Evolutionary conservation across 1,139 yeast genomes (phyloP), one percentile per base, ranked within the genome.

Genomic region (Scheffersomyces parashehatae): DNA sequence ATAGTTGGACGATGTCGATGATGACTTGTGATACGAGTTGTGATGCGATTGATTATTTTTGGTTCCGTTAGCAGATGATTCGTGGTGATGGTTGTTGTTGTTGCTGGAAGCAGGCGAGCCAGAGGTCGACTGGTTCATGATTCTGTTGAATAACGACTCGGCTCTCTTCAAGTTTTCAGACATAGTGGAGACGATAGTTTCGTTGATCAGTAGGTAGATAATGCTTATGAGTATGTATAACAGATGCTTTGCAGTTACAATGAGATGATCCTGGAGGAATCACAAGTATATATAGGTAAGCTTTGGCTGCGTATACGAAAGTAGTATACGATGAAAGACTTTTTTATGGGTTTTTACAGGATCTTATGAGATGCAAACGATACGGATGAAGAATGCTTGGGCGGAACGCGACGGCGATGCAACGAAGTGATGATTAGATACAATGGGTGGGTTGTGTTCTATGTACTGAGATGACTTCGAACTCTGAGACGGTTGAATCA

Each of bases 81-180:
- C 35, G 20, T 31, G 35, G 11, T 31, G 16, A 31, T 15, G 14
- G 14, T 26, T 29, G 14, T 20, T 20, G 26, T 20, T 20, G 26
- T 20, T 16, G 4, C n/a, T 38, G 10, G 45, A 28, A 5, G 40
- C 41, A 3, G 38, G 46, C 28, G 37, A 30, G 11, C 32, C 15
- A 24, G 35, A 31, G 12, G 48, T 36, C 16, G 57, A 65, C 44
- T 66, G 77, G 54, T 73, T 74, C 77, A 74, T 73, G 52, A 74
- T 74, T 53, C 79, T 58, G 55, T 74, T 74, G 63, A 74, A 74
- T 44, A 74, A 65, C 39, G 77, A 72, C 54, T 74, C 79, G 35
- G 79, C 79, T 58, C 79, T 66, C 50, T 73, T 74, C 53, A 74
- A 67, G 58, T 74, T 74, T 51, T 74, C 79, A 12, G 79, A 71